phyloP scores from a whole-genome alignment of 129 eudicot species.

The Lactuca saligna region DNA sequence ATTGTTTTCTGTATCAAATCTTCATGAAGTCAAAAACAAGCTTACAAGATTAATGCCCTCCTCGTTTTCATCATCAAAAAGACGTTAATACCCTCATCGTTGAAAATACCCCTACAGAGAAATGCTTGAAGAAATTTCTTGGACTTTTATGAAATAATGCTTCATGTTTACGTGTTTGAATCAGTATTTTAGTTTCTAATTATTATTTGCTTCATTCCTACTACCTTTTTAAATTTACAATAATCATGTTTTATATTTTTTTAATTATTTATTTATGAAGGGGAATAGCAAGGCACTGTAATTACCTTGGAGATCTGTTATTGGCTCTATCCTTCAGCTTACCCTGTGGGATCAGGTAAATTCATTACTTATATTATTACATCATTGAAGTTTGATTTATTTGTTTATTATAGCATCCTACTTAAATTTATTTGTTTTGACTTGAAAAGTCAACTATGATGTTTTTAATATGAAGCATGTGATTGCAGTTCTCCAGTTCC shows the following conservation, averaged over 20 bases:
- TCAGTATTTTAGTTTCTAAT: constrained; percentile 1
- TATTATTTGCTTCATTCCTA: background rate
- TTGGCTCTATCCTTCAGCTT: constrained; percentile 83
- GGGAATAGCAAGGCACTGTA: constrained; percentile 86
- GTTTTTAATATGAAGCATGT: background rate
- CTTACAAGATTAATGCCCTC: background rate
- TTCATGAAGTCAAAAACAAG: no score
- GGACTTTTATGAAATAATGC: no score
- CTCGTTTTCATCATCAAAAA: no score
- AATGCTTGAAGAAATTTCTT: no score
- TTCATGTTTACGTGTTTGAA: no score
- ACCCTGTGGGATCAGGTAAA: constrained; percentile 94
- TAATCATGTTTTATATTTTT: constrained; percentile 11
- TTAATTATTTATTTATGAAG: constrained; percentile 27
- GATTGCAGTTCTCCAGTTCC: constrained; percentile 92
- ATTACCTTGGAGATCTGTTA: constrained; percentile 89
- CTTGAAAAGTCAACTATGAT: constrained; percentile 11
- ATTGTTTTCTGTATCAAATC: background rate
- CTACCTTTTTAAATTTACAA: background rate
- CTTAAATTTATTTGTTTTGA: background rate
- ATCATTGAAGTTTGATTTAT: no score
- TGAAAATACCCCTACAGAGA: no score
- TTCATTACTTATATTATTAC: no score
- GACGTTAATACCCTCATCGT: background rate
- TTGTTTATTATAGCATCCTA: no score